These are phyloP conservation scores for Atkinsonella texensis DNA, from an alignment of 2,329 filamentous ascomycete genomes.

Conservation along the genomic window DNA sequence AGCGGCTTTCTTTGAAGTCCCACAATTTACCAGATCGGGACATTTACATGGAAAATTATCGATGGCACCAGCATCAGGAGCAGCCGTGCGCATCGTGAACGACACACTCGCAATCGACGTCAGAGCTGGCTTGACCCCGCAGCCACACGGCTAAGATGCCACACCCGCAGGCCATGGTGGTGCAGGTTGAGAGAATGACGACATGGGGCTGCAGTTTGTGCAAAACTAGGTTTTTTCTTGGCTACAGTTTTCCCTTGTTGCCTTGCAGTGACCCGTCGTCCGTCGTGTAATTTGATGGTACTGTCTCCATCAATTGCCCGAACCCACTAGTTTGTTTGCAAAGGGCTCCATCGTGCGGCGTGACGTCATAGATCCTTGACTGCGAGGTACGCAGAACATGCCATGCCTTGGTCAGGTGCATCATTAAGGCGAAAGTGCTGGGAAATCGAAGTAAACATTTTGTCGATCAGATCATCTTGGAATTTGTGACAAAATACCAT, in stretches of 20 bases:
- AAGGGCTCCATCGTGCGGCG: neutral
- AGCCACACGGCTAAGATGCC: neutral
- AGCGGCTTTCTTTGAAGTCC: neutral
- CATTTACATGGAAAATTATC: neutral
- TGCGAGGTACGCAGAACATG: neutral
- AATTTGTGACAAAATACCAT: neutral
- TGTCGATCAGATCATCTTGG: neutral
- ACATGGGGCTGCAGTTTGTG: neutral
- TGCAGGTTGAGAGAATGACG: neutral
- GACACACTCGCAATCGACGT: neutral
- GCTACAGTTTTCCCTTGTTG: too few species aligned
- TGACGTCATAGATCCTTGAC: constrained; percentile 1
- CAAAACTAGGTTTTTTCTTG: neutral
- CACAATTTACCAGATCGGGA: neutral
- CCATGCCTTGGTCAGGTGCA: neutral
- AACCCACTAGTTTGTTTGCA: neutral
- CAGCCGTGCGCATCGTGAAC: neutral
- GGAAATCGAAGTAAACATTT: neutral
- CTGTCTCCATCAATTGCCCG: neutral
- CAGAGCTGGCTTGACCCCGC: constrained; percentile 1
- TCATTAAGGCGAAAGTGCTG: neutral
- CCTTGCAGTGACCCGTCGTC: too few species aligned
- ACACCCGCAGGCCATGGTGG: neutral
- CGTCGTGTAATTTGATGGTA: too few species aligned
- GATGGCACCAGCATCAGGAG: neutral